A percentile compares a stretch with the other conserved stretches of the same genome.
Conservation (phyloP, 495 filamentous ascomycete genomes). For the Neurospora sp. region DNA sequence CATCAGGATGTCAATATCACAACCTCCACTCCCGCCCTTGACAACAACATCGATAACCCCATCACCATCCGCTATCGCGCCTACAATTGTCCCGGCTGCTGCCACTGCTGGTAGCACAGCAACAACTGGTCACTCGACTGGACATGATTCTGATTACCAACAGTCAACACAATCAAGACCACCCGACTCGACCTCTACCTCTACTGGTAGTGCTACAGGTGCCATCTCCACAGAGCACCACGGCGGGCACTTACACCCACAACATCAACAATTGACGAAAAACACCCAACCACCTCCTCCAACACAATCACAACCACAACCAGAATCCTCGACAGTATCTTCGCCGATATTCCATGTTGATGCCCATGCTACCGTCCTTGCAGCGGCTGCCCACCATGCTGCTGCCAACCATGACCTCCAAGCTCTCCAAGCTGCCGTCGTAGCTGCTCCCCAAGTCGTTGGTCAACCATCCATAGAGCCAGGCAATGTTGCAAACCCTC, state of each 20-base stretch:
- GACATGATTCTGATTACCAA: neutral
- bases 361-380: neutral
- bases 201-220: neutral
- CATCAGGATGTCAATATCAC: neutral
- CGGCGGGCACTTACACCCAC: neutral
- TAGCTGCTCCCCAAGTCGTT: constrained; percentile 13
- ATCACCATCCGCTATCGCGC: neutral
- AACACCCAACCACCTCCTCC: neutral
- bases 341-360: neutral
- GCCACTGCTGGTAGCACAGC: neutral
- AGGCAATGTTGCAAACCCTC: neutral
- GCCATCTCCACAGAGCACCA: neutral
- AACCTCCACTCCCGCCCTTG: neutral
- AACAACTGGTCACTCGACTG: neutral
- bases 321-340: neutral
- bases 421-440: constrained; percentile 33
- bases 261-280: neutral
- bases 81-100: neutral
- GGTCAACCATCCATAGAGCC: constrained; percentile 6
- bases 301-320: neutral
- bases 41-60: neutral
- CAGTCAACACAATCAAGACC: neutral
- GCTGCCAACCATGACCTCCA: constrained; percentile 29
- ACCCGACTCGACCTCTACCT: neutral
- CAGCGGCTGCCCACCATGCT: constrained; percentile 11